These are phyloP conservation scores for Castanopsis chinensis DNA, from an alignment of 306 rosid species.

Conservation along the genomic window DNA sequence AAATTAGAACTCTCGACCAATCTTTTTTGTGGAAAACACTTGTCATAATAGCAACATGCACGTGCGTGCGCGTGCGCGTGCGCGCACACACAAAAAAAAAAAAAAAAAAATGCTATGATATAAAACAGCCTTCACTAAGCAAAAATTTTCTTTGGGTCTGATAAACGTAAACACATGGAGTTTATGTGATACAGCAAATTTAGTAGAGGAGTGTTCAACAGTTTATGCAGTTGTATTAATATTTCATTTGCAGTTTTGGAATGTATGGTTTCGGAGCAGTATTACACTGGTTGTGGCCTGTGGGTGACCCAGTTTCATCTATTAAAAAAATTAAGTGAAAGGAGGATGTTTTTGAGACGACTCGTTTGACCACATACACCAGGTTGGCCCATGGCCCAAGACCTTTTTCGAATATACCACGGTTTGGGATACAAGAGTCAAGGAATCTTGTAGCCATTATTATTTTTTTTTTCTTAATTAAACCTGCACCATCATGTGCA, in stretches of 20 bases:
- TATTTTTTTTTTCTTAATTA: too few species aligned
- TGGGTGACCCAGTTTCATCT: neutral
- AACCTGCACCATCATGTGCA: too few species aligned
- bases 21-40: too few species aligned
- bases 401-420: neutral
- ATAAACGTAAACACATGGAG: neutral
- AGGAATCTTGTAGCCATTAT: too few species aligned
- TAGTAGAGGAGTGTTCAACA: neutral
- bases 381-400: neutral
- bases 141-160: too few species aligned
- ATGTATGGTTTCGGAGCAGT: neutral
- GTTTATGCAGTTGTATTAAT: neutral
- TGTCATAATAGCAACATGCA: too few species aligned
- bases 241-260: neutral
- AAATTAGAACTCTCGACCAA: too few species aligned
- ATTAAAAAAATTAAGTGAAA: neutral
- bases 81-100: too few species aligned
- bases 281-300: neutral
- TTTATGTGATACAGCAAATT: neutral
- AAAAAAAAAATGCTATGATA: too few species aligned
- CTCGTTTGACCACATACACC: neutral
- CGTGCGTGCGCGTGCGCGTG: fast-evolving
- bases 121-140: too few species aligned
- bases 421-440: too few species aligned
- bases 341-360: neutral